Base-by-base conservation (phyloP, 495 filamentous ascomycete genomes). In the Annulohypoxylon moriforme region DNA sequence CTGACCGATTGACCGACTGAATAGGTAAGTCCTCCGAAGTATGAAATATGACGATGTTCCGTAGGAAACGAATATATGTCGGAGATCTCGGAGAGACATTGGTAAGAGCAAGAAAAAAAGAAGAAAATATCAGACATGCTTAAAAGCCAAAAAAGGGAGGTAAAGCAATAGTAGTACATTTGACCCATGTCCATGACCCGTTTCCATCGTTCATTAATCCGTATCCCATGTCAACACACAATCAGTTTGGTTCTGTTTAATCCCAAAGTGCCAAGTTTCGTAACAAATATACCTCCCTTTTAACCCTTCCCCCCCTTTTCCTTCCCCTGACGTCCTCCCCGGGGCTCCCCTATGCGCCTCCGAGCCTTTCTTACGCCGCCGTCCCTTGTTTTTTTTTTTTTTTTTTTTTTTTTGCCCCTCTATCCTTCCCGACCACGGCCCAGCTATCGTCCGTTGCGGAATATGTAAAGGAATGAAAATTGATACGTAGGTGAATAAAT, bases 181-280 rank as follows among this genome's bases (percentile, higher is more conserved):
- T 40, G 53, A 40, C 46, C 63, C 63, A 58, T 66, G 40, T 59
- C 31, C 42, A 13, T 40, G 10, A 50, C 44, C 56, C 56, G n/a
- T 36, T 34, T 60, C 44, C 44, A 33, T 22, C 50, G 18, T 44
- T 68, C 64, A 55, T 68, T 68, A 61, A 68, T 61, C 64, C 57
- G 25, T 68, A 68, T 52, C 56, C 64, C 57, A 20, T 60, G 20
- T 31, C 14, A 67, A 14, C 58, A 49, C 46, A 49, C 58, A 49
- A 49, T 20, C 13, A 58, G 9, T 20, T 50, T 38, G 53, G 55
- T 58, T 22, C 47, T 16, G 36, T 64, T 33, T 14, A 16, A 10
- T 53, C 61, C 50, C 27, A 55, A 22, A 55, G 34, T 14, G 59
- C 50, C 49, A 16, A 57, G 36, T 36, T 34, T 55, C 27, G 50